A percentile compares a stretch with the other conserved stretches of the same genome.
These are phyloP conservation scores for Chlamydomonas sp. DNA, from an alignment of 139 green algal genomes.

Conservation along the genomic window DNA sequence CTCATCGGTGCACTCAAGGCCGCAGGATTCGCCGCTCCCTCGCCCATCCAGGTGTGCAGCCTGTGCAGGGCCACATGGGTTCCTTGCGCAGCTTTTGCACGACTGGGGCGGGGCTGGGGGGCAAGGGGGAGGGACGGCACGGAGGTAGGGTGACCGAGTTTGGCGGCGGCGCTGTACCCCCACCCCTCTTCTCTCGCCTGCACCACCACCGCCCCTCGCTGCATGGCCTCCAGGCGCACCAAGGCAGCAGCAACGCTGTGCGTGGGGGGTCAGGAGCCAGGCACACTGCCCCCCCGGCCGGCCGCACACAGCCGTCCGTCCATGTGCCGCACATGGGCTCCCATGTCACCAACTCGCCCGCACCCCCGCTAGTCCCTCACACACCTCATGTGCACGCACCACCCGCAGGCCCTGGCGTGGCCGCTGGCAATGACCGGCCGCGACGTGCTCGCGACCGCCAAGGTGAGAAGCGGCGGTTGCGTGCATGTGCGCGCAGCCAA, in stretches of 20 bases:
- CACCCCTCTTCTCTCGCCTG: neutral
- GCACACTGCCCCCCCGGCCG: no score
- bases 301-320: neutral
- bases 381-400: no score
- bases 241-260: no score
- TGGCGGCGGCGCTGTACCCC: neutral
- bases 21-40: neutral
- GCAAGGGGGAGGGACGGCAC: neutral
- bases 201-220: neutral
- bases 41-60: conserved; percentile 15
- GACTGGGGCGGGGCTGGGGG: neutral
- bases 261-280: neutral
- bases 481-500: neutral
- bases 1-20: neutral
- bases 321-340: no score
- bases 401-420: conserved; percentile 77
- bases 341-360: no score
- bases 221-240: neutral
- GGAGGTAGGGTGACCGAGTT: neutral
- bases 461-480: conserved; percentile 28
- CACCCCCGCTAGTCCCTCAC: no score
- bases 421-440: conserved; percentile 61
- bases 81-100: neutral
- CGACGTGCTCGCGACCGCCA: conserved; percentile 71
- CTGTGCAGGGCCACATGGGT: no score